Evolutionary conservation across 345 rosid species (phyloP), one percentile per base, ranked within the genome.

Genomic region (Rhizophora apiculata): DNA sequence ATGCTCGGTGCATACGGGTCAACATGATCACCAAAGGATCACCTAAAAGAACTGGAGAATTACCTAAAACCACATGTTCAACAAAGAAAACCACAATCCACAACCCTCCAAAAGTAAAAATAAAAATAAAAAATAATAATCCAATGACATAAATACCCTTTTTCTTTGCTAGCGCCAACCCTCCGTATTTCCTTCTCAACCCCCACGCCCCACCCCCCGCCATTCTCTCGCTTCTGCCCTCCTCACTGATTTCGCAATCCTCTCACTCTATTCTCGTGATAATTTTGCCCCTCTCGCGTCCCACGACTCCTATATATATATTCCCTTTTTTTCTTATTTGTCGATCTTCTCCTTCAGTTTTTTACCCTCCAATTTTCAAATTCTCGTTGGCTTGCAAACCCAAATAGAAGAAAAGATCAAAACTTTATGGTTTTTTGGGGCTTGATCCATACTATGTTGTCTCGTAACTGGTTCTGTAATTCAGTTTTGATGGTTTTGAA

Each of bases 301-400:
- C 46, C 24, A 15, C 16, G 15, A 39, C 48, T 39, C 55, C 10
- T 46, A 32, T 32, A 0, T 32, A 32, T 32, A 31, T 31, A 31
- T 32, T 24, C 24, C 24, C 24, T 20, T 34, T 7, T 52, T 65
- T 16, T 21, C 37, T 31, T 26, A 6, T 48, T 65, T 60, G 27
- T 70, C 76, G 76, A 72, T 72, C 76, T 59, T 64, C 70, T 72
- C 76, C 69, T 15, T 48, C 8, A 22, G 53, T 1, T 11, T 10
- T 43, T 72, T 65, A 65, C 72, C 77, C 77, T 72, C 77, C 77
- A 37, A 1, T 67, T 73, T 73, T 73, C 62, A 67, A 73, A 73
- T 67, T 66, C 11, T 73, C 64, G 51, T 57, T 31, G 48, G 27
- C 48, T 16, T 39, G 15, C 48, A 11, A 39, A 39, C 48, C 16